Percentiles rank a stretch among this genome's conserved stretches.
Conservation (phyloP, 345 rosid genomes). For the Adansonia digitata region DNA sequence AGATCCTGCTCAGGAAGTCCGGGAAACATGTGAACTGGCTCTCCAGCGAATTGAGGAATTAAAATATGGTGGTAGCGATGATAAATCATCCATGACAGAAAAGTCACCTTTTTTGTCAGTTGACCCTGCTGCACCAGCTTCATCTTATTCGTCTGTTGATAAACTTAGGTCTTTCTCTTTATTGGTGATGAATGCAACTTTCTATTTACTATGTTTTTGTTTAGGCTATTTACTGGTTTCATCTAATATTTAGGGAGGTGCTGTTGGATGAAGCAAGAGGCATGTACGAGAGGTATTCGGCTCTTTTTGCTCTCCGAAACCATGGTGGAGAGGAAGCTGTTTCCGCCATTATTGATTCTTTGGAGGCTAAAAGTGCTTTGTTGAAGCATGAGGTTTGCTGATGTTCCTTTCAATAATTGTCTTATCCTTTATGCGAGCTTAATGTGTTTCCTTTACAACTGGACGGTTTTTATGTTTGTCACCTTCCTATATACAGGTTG, state of each 20-base stretch:
- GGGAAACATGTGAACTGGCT: constrained; percentile 96
- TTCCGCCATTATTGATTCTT: constrained; percentile 73
- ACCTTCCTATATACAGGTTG: constrained; percentile 52
- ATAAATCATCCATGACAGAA: constrained; percentile 30
- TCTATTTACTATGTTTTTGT: neutral
- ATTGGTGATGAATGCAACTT: neutral
- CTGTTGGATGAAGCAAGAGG: constrained; percentile 76
- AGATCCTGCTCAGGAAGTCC: constrained; percentile 93
- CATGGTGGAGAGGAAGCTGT: constrained; percentile 81
- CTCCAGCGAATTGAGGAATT: constrained; percentile 70
- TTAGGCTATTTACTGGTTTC: constrained; percentile 27
- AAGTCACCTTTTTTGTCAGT: constrained; percentile 93
- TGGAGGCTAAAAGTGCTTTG: constrained; percentile 64
- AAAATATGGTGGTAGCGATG: constrained; percentile 23
- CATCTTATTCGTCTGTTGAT: constrained; percentile 55
- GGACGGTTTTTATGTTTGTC: constrained; percentile 9
- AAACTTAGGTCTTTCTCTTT: constrained; percentile 51
- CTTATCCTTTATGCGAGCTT: neutral
- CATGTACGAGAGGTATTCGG: constrained; percentile 93
- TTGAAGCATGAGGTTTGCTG: constrained; percentile 81
- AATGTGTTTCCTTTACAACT: neutral
- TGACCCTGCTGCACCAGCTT: constrained; percentile 81
- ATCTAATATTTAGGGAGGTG: constrained; percentile 48
- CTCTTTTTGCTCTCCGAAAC: constrained; percentile 83
- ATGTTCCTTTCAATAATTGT: constrained; percentile 17